A percentile compares a stretch with the other conserved stretches of the same genome.
These are phyloP conservation scores for Poterioochromonas sp. DNA, from an alignment of 352 stramenopile species.

Conservation along the genomic window DNA sequence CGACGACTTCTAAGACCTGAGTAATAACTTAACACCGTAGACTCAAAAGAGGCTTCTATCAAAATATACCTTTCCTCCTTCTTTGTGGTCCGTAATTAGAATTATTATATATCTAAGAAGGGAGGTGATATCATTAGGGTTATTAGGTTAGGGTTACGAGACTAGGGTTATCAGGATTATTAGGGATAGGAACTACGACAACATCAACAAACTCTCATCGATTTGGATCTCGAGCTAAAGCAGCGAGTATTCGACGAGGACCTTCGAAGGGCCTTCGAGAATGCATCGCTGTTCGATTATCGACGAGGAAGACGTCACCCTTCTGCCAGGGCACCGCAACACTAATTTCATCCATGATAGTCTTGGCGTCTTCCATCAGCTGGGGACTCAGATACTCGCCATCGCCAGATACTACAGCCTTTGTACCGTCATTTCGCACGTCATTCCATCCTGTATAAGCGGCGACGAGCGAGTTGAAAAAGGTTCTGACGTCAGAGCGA, in stretches of 20 bases:
- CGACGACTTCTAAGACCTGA: not conserved
- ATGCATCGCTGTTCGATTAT: constrained; percentile 43
- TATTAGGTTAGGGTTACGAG: too few species aligned
- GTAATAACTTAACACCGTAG: too few species aligned
- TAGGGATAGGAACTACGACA: too few species aligned
- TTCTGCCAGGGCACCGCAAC: constrained; percentile 41
- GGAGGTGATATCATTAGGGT: too few species aligned
- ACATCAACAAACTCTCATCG: too few species aligned
- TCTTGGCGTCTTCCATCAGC: constrained; percentile 28
- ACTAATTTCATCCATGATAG: constrained; percentile 37
- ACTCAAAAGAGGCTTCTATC: too few species aligned
- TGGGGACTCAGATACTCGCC: constrained; percentile 32
- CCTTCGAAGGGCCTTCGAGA: constrained; percentile 39
- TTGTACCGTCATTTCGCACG: constrained; percentile 40
- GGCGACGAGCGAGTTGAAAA: constrained; percentile 46
- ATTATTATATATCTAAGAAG: too few species aligned
- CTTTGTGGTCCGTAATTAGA: too few species aligned
- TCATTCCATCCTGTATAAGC: constrained; percentile 47
- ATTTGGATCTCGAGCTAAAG: constrained; percentile 11
- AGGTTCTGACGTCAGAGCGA: constrained; percentile 32
- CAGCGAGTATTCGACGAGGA: constrained; percentile 35
- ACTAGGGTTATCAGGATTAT: too few species aligned
- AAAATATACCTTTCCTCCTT: too few species aligned
- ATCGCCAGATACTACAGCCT: constrained; percentile 39
- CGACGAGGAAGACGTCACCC: constrained; percentile 41